Evolutionary conservation across 192 early-diverging fungal genomes (phyloP).

Genomic region (Entomortierella lignicola): DNA sequence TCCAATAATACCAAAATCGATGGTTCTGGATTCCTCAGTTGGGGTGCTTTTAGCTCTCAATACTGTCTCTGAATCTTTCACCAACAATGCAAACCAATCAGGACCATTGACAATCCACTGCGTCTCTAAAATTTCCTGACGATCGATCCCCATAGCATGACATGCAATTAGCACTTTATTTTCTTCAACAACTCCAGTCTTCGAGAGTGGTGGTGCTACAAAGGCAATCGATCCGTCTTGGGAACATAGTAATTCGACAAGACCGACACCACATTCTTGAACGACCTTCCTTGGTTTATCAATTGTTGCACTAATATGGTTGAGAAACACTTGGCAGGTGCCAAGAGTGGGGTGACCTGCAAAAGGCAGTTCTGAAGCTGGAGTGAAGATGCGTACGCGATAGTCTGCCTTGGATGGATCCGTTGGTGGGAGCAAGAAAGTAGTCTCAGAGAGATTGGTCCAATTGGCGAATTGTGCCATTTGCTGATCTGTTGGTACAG

Average conservation of each 20-base stretch:
- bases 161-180: conserved; percentile 10
- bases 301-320: neutral
- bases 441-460: conserved; percentile 36
- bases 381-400: conserved; percentile 28
- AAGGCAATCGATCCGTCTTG: conserved; percentile 15
- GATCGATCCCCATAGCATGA: conserved; percentile 23
- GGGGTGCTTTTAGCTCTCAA: conserved; percentile 12
- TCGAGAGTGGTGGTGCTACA: conserved; percentile 24
- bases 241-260: conserved; percentile 4
- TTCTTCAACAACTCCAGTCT: conserved; percentile 27
- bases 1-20: conserved; percentile 17
- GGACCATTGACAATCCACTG: conserved; percentile 39
- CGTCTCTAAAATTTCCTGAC: conserved; percentile 12
- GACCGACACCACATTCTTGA: conserved; percentile 34
- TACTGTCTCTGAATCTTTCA: conserved; percentile 20
- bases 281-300: conserved; percentile 14
- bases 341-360: conserved; percentile 32
- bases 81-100: conserved; percentile 22
- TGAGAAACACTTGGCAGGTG: conserved; percentile 23
- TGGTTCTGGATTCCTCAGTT: conserved; percentile 17
- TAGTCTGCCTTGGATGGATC: conserved; percentile 32
- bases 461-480: conserved; percentile 29
- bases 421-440: conserved; percentile 34
- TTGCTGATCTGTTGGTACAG: conserved; percentile 19
- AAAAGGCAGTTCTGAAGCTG: conserved; percentile 20